Evolutionary conservation across 2,329 filamentous ascomycete genomes (phyloP), one percentile per base, ranked within the genome.

Genomic region (Seiridium unicorne): DNA sequence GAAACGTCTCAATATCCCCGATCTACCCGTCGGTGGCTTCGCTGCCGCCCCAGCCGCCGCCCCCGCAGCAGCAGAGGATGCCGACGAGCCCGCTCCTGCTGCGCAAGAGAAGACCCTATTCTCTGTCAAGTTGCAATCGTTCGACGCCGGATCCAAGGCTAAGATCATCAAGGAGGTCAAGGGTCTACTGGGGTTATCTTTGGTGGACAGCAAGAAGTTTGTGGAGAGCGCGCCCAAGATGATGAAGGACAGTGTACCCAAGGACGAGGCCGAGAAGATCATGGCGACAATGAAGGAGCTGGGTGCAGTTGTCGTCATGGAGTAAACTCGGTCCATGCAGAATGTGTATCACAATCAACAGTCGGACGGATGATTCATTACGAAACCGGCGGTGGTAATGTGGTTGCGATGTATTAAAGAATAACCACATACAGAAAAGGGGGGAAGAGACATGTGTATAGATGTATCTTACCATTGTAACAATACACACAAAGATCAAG

Each of bases 101-200:
- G 89, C 93, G 68, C 92, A 95, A 77, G 97, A 98, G 86, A 98
- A 89, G 89, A 94, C 94, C 3, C 86, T 99, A 63, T 99, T 99
- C 85, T 97, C 90, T 76, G 79, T 99, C 66, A 98, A 97, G 83
- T 88, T 99, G 64, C 85, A 91, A 77, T 90, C 89, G 42, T 96
- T 98, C 75, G 96, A 99, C 57, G 84, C 93, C 35, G 84, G 80
- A 55, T 82, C 94, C 66, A 99, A 99, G 84, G 93, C 96, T 71
- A 99, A 99, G 90, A 84, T 99, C 71, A 99, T 99, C 85, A 99
- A 99, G 87, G 95, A 99, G 83, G 86, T 99, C 82, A 99, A 99
- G 88, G 89, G 87, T 72, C 84, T 99, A 87, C 83, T 99, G 62
- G 95, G 95, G 48, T 80, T 99, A 74, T 96, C 91, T 76, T 85